Evolutionary conservation across 1,284 basidiomycete species (phyloP).

Genomic region (Calocybe gambosa): DNA sequence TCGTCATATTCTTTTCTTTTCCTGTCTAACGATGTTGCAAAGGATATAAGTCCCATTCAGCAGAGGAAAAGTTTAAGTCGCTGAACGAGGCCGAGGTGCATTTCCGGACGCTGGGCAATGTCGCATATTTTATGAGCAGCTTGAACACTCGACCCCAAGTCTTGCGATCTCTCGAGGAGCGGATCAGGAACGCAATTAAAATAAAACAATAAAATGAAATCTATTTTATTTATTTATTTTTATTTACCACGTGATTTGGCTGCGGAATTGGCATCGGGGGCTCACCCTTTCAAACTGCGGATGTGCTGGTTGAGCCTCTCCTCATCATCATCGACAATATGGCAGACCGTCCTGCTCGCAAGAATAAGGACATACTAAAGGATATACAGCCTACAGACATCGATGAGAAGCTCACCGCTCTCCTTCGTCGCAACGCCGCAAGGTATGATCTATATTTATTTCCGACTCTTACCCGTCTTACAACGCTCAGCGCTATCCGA

Average conservation of each 20-base stretch:
- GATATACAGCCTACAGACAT: slow-evolving; percentile 54
- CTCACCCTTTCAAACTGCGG: not conserved
- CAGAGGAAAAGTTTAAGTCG: slow-evolving; percentile 51
- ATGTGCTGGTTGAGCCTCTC: not conserved
- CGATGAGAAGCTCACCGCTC: slow-evolving; percentile 57
- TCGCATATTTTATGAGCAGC: slow-evolving; percentile 93
- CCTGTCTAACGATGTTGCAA: not conserved
- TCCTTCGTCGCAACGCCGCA: slow-evolving; percentile 54
- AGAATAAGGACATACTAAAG: slow-evolving; percentile 11
- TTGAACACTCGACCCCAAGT: slow-evolving; percentile 61
- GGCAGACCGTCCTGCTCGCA: slow-evolving; percentile 12
- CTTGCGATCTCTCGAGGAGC: slow-evolving; percentile 56
- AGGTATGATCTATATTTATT: not conserved
- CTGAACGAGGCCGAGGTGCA: slow-evolving; percentile 61
- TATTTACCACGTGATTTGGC: not conserved
- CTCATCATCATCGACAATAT: slow-evolving; percentile 8
- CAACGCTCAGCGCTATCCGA: slow-evolving; percentile 34
- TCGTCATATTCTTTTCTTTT: not conserved
- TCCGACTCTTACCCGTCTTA: not conserved
- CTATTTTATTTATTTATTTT: not conserved
- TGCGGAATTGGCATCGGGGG: not conserved
- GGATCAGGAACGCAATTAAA: slow-evolving; percentile 37
- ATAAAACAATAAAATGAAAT: not conserved
- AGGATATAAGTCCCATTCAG: slow-evolving; percentile 70
- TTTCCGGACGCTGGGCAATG: slow-evolving; percentile 86